A percentile compares a stretch with the other conserved stretches of the same genome.
Evolutionary conservation across 176 grass and related monocot genomes (phyloP).

Genomic region (Musa schizocarpa): DNA sequence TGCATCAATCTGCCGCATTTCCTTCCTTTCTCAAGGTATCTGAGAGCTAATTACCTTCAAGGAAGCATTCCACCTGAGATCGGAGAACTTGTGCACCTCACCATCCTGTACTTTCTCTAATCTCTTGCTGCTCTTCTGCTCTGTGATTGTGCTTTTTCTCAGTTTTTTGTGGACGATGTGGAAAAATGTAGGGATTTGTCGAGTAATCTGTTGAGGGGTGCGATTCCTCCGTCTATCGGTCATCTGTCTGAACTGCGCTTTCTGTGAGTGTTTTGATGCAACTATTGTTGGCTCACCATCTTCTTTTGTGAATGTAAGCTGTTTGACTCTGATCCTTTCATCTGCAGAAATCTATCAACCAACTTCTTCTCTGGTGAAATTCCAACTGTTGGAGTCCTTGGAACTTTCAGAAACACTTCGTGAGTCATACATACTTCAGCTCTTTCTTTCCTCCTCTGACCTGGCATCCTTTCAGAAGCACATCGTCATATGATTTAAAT

Average conservation of each 20-base stretch:
- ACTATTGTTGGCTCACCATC: background rate
- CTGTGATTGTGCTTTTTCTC: background rate
- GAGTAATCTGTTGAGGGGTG: slow-evolving; percentile 69
- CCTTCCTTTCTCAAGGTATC: slow-evolving; percentile 37
- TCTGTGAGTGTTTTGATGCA: slow-evolving; percentile 37
- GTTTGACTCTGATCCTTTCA: background rate
- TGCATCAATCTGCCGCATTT: background rate
- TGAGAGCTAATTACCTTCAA: slow-evolving; percentile 95
- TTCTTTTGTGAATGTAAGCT: slow-evolving; percentile 2
- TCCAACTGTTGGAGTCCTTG: slow-evolving; percentile 75
- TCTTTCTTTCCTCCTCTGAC: background rate
- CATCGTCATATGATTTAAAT: background rate
- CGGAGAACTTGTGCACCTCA: slow-evolving; percentile 64
- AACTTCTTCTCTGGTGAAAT: slow-evolving; percentile 97
- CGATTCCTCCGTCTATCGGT: slow-evolving; percentile 62
- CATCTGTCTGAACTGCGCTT: slow-evolving; percentile 59
- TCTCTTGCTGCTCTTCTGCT: background rate
- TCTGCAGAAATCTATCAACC: slow-evolving; percentile 64
- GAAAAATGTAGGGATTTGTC: slow-evolving; percentile 59
- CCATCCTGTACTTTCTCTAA: slow-evolving; percentile 54
- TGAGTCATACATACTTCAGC: slow-evolving; percentile 24
- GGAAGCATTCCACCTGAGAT: slow-evolving; percentile 80
- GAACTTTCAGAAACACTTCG: slow-evolving; percentile 86
- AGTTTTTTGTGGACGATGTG: slow-evolving; percentile 4
- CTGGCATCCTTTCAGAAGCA: background rate